Evolutionary conservation across 257 asterid genomes (phyloP).

Genomic region (Solanum bulbocastanum): DNA sequence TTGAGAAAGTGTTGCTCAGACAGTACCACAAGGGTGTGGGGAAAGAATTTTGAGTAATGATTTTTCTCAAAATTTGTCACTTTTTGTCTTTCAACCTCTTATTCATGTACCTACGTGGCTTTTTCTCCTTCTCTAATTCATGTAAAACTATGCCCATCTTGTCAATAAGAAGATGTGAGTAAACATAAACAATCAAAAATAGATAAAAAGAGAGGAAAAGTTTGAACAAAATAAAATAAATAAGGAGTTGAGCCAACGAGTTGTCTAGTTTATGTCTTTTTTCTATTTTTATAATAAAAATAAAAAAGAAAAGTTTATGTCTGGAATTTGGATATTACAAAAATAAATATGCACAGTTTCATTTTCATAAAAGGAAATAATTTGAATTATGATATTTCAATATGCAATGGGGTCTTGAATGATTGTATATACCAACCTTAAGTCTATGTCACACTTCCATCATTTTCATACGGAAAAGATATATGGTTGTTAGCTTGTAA

Average conservation of each 20-base stretch:
- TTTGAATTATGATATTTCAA: background rate
- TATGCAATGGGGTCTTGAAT: background rate
- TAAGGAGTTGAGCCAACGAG: background rate
- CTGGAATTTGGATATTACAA: background rate
- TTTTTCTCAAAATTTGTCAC: background rate
- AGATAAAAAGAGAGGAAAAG: background rate
- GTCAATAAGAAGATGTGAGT: background rate
- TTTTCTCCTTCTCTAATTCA: constrained; percentile 20
- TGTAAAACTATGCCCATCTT: background rate
- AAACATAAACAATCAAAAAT: background rate
- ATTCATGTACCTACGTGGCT: constrained; percentile 16
- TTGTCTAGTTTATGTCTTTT: background rate
- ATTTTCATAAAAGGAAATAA: background rate
- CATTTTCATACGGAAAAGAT: background rate
- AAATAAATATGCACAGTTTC: background rate
- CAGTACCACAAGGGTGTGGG: background rate
- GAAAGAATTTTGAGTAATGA: background rate
- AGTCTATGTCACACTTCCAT: background rate
- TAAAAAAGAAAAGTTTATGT: background rate
- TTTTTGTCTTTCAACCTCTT: background rate
- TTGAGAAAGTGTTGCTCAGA: background rate
- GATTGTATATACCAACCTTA: background rate
- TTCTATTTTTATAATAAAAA: background rate
- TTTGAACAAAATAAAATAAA: background rate
- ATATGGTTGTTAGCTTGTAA: background rate